These are phyloP conservation scores for Rubus idaeus DNA, from an alignment of 306 rosid genomes.

Conservation along the genomic window DNA sequence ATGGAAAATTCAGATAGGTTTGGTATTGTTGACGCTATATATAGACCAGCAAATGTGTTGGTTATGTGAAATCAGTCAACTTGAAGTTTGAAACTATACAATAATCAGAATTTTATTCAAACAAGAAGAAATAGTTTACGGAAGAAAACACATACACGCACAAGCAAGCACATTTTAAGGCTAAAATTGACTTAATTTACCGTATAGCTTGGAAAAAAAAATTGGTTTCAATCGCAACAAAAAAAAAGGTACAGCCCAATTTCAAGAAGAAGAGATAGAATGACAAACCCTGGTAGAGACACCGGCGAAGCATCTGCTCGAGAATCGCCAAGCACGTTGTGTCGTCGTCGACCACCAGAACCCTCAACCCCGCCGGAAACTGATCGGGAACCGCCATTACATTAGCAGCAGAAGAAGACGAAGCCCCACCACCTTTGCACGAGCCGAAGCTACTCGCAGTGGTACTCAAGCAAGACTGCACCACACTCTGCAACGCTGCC, in stretches of 20 bases:
- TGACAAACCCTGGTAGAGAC: constrained; percentile 43
- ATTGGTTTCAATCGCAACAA: neutral
- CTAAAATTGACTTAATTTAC: neutral
- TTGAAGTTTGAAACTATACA: too few relatives aligned
- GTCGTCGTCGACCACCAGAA: constrained; percentile 65
- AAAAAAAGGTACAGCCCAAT: too few relatives aligned
- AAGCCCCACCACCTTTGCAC: constrained; percentile 23
- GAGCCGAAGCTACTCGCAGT: constrained; percentile 26
- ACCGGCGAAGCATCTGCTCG: constrained; percentile 40
- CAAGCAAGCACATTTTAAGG: neutral
- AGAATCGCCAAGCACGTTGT: constrained; percentile 31
- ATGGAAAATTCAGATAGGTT: neutral
- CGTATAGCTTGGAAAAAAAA: neutral
- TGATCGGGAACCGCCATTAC: constrained; percentile 24
- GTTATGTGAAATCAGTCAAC: too few relatives aligned
- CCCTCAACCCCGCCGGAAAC: constrained; percentile 48
- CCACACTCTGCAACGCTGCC: constrained; percentile 53
- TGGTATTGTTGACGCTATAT: too few relatives aligned
- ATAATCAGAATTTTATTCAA: too few relatives aligned
- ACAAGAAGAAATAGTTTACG: too few relatives aligned
- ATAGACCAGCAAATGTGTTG: too few relatives aligned
- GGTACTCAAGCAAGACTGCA: constrained; percentile 41
- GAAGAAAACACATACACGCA: neutral
- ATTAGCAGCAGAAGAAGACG: neutral
- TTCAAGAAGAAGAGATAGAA: neutral